Evolutionary conservation across 2,329 filamentous ascomycete genomes (phyloP), one percentile per base, ranked within the genome.

Genomic region (Huntiella moniliformis): DNA sequence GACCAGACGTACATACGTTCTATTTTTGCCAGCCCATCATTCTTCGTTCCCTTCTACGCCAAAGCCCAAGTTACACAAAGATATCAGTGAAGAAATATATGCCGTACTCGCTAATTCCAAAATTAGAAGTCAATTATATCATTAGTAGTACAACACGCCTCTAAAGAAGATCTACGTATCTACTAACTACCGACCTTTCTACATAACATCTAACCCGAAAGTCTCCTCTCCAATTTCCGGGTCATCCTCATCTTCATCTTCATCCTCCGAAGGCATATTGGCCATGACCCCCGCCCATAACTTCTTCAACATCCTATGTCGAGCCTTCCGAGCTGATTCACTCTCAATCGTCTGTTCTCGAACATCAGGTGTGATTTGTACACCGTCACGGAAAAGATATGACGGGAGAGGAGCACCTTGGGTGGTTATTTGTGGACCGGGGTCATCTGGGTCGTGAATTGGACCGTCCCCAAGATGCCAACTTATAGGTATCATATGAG

Each of bases 391-490:
- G 44, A 68, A 66, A 0, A 78, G 62, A 53, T 71, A 77, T 16
- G 54, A 51, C 0, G 71, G 71, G 7, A 70, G 49, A 28, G 56
- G 47, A 38, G 52, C 51, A 16, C 51, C 15, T 17, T 54, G 46
- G 12, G 48, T 18, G 17, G 51, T 44, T 35, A 51, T 47, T 35
- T 52, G 46, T 35, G 40, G 47, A 11, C 47, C 47, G 5, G n/a
- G 38, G 28, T 46, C 38, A 37, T 50, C 48, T 7, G 48, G 44
- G 18, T 50, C 37, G 31, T 47, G 41, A 10, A 32, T 28, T 6
- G 68, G 68, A 0, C 75, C 75, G 44, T 79, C 75, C 12, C 75
- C 75, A 37, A 70, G 60, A 51, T 76, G 65, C 74, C 74, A 78
- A 34, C 63, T 60, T 47, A 72, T 60, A 2, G 67, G 65, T 10